Evolutionary conservation across 176 grass and related monocot species (phyloP).

Genomic region (Zoysia japonica): DNA sequence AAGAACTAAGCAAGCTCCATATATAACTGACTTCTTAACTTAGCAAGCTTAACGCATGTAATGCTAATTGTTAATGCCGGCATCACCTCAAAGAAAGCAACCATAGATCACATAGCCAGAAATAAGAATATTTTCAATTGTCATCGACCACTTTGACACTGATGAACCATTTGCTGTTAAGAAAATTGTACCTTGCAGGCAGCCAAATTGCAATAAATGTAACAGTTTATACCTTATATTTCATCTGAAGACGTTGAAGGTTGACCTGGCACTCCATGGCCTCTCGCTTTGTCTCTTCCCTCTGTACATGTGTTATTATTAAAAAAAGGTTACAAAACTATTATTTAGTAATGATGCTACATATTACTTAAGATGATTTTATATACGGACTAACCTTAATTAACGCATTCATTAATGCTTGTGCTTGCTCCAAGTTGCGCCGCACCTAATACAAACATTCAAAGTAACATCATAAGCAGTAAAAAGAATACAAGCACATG

Average conservation of each 20-base stretch:
- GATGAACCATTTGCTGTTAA: neutral
- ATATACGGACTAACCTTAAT: constrained; percentile 72
- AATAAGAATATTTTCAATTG: neutral
- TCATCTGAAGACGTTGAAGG: constrained; percentile 82
- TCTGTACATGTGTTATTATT: constrained; percentile 54
- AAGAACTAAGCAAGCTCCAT: neutral
- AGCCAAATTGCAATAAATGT: neutral
- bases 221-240: constrained; percentile 72
- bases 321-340: constrained; percentile 1
- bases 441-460: constrained; percentile 72
- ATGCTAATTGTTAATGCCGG: neutral
- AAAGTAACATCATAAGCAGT: constrained; percentile 31
- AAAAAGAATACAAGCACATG: constrained; percentile 21
- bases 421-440: constrained; percentile 94
- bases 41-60: neutral
- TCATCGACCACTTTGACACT: neutral
- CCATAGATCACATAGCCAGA: neutral
- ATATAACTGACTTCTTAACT: neutral
- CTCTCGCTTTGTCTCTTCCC: constrained; percentile 92
- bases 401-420: constrained; percentile 76
- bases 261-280: constrained; percentile 79
- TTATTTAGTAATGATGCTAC: constrained; percentile 9
- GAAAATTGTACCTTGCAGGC: neutral
- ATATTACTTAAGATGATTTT: constrained; percentile 14
- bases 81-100: neutral